phyloP scores from a whole-genome alignment of 495 filamentous ascomycete species.

The Podospora comata region DNA sequence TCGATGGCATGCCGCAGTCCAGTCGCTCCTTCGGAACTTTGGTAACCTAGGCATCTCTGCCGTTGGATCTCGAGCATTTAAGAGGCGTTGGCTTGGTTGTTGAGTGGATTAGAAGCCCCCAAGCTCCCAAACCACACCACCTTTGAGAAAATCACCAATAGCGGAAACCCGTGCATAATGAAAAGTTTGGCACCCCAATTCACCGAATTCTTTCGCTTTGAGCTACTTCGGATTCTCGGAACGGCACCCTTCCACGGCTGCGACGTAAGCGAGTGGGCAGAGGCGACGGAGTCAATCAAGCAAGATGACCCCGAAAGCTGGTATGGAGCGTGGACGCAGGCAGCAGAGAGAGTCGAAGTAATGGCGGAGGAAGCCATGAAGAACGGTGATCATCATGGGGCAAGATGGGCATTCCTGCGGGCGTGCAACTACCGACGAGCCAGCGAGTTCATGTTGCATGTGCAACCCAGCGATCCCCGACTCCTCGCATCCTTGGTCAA shows the following conservation, averaged over 20 bases:
- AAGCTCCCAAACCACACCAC: background rate
- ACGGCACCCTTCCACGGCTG: constrained; percentile 35
- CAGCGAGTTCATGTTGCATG: constrained; percentile 35
- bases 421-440: constrained; percentile 45
- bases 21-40: background rate
- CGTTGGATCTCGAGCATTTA: background rate
- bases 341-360: constrained; percentile 32
- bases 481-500: constrained; percentile 23
- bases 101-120: background rate
- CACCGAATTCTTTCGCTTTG: constrained; percentile 32
- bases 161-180: background rate
- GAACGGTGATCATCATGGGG: constrained; percentile 26
- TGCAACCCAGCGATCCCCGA: constrained; percentile 14
- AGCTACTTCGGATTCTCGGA: constrained; percentile 43
- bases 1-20: background rate
- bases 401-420: constrained; percentile 36
- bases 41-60: background rate
- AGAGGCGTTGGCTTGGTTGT: background rate
- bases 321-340: constrained; percentile 34
- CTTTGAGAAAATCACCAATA: background rate
- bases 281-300: constrained; percentile 39
- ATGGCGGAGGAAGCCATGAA: constrained; percentile 32
- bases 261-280: constrained; percentile 44
- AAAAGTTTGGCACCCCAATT: background rate
- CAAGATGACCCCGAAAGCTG: constrained; percentile 41